A percentile compares a stretch with the other conserved stretches of the same genome.
Conservation (phyloP, 2,329 filamentous ascomycete species). For the Hypoxylon sp. region DNA sequence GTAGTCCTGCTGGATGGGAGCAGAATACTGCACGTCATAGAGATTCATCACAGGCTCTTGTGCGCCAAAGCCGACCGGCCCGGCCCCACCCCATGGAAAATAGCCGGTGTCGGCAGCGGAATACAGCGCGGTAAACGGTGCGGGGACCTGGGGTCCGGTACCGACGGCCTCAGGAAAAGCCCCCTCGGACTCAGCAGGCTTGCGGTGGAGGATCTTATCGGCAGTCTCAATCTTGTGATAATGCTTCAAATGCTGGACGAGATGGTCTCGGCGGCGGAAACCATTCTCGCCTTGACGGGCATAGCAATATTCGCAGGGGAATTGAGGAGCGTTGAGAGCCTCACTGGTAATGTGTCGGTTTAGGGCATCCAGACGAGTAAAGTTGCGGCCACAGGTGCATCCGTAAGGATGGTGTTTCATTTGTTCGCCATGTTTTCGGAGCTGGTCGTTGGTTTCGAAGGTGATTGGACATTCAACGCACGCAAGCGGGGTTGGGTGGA, state of each 20-base stretch:
- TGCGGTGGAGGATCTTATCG: constrained; percentile 11
- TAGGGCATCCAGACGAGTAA: not conserved
- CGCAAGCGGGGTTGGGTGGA: not conserved
- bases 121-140: not conserved
- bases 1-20: not conserved
- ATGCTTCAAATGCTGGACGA: constrained; percentile 4
- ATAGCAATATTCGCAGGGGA: not conserved
- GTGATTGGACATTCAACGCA: constrained; percentile 11
- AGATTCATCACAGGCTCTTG: not conserved
- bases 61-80: not conserved
- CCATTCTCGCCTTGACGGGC: not conserved
- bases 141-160: not conserved
- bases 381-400: constrained; percentile 44
- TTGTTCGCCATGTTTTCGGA: constrained; percentile 8
- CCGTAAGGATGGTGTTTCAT: constrained; percentile 17
- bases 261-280: not conserved
- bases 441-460: constrained; percentile 7
- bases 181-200: not conserved
- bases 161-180: not conserved
- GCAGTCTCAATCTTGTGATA: constrained; percentile 21
- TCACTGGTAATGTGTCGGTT: not conserved
- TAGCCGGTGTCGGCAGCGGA: not conserved
- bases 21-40: not conserved
- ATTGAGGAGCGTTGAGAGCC: not conserved
- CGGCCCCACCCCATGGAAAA: not conserved